Conservation (phyloP, 2,329 filamentous ascomycete species). For the Epichloe festucae region DNA sequence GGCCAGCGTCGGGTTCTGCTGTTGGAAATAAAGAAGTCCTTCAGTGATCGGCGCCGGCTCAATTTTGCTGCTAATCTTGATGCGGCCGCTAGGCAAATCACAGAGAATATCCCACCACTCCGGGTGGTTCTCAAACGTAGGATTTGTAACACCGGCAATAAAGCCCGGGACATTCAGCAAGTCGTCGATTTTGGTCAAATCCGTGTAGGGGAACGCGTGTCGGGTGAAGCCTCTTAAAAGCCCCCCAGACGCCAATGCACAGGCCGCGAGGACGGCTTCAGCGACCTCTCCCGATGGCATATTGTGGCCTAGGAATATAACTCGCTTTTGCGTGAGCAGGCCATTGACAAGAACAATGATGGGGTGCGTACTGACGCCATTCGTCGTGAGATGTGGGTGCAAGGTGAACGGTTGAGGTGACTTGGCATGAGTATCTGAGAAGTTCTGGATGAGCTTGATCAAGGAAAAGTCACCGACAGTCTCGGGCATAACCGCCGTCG, state of each 20-base stretch:
- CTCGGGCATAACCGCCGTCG: slow-evolving; percentile 84
- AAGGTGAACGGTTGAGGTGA: slow-evolving; percentile 72
- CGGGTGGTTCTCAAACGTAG: slow-evolving; percentile 83
- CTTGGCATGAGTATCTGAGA: slow-evolving; percentile 70
- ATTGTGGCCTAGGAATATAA: slow-evolving; percentile 93
- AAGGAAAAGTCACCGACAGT: slow-evolving; percentile 96
- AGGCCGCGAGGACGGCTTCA: slow-evolving; percentile 95
- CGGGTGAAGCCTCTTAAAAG: slow-evolving; percentile 88
- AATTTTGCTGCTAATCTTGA: slow-evolving; percentile 87
- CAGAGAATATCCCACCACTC: slow-evolving; percentile 99
- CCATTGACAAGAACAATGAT: slow-evolving; percentile 92
- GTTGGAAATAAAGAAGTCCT: slow-evolving; percentile 75
- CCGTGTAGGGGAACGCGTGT: slow-evolving; percentile 95
- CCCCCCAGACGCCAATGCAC: slow-evolving; percentile 82
- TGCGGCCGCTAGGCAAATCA: slow-evolving; percentile 78
- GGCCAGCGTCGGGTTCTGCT: slow-evolving; percentile 52
- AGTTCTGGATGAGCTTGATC: slow-evolving; percentile 93
- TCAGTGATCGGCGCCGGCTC: slow-evolving; percentile 73
- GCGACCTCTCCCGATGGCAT: slow-evolving; percentile 91
- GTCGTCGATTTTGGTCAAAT: slow-evolving; percentile 95
- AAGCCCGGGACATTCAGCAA: slow-evolving; percentile 92
- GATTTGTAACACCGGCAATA: slow-evolving; percentile 95
- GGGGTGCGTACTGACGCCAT: slow-evolving; percentile 78
- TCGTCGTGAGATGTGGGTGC: slow-evolving; percentile 88
- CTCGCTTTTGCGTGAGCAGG: slow-evolving; percentile 85